Evolutionary conservation across 1,139 yeast species (phyloP).

Genomic region (Pichiaceae sp.): DNA sequence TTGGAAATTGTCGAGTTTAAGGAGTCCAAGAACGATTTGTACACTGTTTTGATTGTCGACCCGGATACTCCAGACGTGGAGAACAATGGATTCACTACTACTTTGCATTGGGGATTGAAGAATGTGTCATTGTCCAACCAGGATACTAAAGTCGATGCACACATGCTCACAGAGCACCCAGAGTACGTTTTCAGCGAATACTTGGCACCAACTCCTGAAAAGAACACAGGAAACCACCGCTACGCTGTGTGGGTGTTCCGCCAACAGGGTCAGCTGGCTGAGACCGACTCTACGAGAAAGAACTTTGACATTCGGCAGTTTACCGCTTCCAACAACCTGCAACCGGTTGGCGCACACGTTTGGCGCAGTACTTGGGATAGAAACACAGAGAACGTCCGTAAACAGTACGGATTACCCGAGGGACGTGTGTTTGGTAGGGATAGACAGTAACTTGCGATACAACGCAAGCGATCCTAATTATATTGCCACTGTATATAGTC

Average conservation of each 20-base stretch:
- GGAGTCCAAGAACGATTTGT: slow-evolving; percentile 39
- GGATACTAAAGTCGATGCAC: slow-evolving; percentile 50
- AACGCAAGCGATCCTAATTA: too few species aligned
- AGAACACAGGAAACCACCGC: slow-evolving; percentile 76
- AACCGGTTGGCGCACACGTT: slow-evolving; percentile 83
- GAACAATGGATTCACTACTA: slow-evolving; percentile 61
- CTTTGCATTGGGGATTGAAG: slow-evolving; percentile 70
- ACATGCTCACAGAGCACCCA: slow-evolving; percentile 33
- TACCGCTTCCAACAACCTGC: slow-evolving; percentile 43
- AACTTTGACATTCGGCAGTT: slow-evolving; percentile 68
- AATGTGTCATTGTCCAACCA: slow-evolving; percentile 57
- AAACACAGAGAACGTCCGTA: slow-evolving; percentile 59
- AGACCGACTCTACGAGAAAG: slow-evolving; percentile 27
- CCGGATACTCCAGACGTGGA: slow-evolving; percentile 84
- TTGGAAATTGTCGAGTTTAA: slow-evolving; percentile 72
- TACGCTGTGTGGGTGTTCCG: slow-evolving; percentile 87
- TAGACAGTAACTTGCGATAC: slow-evolving; percentile 22
- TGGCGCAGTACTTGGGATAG: slow-evolving; percentile 88
- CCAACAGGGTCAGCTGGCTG: slow-evolving; percentile 32
- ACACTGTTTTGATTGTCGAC: slow-evolving; percentile 75
- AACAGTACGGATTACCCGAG: slow-evolving; percentile 57
- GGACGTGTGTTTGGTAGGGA: slow-evolving; percentile 70
- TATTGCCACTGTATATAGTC: not conserved
- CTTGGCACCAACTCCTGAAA: slow-evolving; percentile 83
- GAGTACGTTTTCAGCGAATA: slow-evolving; percentile 48